Base-by-base conservation (phyloP, 2,329 filamentous ascomycete species). In the Trichoderma afroharzianum region DNA sequence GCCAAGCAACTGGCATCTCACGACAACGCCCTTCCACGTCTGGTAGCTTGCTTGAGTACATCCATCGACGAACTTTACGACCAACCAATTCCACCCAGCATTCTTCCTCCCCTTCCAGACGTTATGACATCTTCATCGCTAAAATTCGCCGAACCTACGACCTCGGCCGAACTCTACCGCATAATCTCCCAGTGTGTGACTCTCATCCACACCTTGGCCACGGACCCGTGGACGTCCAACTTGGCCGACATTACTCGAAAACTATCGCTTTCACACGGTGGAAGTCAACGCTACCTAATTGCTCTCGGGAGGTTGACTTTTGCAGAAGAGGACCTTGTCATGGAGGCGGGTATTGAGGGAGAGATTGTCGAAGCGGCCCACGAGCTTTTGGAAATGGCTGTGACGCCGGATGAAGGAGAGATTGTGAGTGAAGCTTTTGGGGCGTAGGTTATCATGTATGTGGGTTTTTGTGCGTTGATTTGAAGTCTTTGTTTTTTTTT, bases 251-350 rank as follows among this genome's bases (percentile, higher is more conserved):
- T 97, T 73, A 87, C 90, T 63, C 86, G 88, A 63, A 97, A 95
- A 79, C 84, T 97, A 6, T 85, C 87, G 0, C 87, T 88, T 9
- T 88, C 93, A 0, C 86, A 89, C 6, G 93, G 93, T 3, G 93
- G 91, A 0, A 88, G 89, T 66, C 94, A 97, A 77, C 94, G 94
- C 67, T 95, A 97, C 77, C 84, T 97, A 1, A 88, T 98, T 11
- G 90, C 90, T 2, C 83, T 99, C 58, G 94, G 93, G 0, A 84
- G 95, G 55, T 83, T 98, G n/a, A 94, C 93, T 0, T 98, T 97
- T 79, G 91, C 90, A 6, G 89, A 90, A 63, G 93, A 97, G 73
- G 92, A 93, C 33, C 81, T 93, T 9, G 87, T 96, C 12, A 85
- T 97, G 32, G 94, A 98, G 80, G 85, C 86, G 1, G 91, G 91